phyloP scores from a whole-genome alignment of 345 rosid genomes.

The Lepidium didymum region DNA sequence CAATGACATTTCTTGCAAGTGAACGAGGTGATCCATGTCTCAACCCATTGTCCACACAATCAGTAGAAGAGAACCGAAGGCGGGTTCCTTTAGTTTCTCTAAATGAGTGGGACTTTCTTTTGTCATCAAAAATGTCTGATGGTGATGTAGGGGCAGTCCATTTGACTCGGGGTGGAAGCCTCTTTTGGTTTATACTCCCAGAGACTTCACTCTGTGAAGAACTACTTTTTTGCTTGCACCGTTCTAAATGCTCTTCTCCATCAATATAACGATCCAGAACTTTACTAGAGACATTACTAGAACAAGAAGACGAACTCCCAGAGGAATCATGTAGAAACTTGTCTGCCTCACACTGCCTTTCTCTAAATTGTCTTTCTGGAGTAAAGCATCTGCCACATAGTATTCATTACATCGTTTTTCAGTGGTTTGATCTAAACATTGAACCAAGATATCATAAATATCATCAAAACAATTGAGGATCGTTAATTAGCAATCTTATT shows the following conservation, averaged over 20 bases:
- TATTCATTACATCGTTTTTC: neutral
- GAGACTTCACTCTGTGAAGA: slow-evolving; percentile 35
- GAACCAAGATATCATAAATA: neutral
- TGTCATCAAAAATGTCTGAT: slow-evolving; percentile 38
- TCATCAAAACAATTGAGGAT: neutral
- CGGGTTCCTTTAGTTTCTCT: slow-evolving; percentile 55
- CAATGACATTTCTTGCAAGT: slow-evolving; percentile 81
- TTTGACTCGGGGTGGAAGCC: slow-evolving; percentile 66
- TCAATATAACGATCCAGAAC: slow-evolving; percentile 88
- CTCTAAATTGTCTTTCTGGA: slow-evolving; percentile 52
- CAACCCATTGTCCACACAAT: slow-evolving; percentile 52
- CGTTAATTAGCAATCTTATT: neutral
- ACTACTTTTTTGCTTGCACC: slow-evolving; percentile 38
- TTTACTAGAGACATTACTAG: slow-evolving; percentile 71
- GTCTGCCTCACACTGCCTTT: slow-evolving; percentile 36
- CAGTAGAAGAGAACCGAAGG: slow-evolving; percentile 46
- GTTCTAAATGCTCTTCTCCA: slow-evolving; percentile 79
- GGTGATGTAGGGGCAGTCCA: slow-evolving; percentile 64
- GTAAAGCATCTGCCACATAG: slow-evolving; percentile 30
- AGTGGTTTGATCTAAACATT: neutral
- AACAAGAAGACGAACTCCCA: slow-evolving; percentile 57
- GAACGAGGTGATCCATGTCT: slow-evolving; percentile 73
- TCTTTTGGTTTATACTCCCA: slow-evolving; percentile 38
- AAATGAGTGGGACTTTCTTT: slow-evolving; percentile 59
- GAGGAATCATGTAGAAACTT: slow-evolving; percentile 49